These are phyloP conservation scores for Tulasnella calospora DNA, from an alignment of 768 basidiomycete species.

Conservation along the genomic window DNA sequence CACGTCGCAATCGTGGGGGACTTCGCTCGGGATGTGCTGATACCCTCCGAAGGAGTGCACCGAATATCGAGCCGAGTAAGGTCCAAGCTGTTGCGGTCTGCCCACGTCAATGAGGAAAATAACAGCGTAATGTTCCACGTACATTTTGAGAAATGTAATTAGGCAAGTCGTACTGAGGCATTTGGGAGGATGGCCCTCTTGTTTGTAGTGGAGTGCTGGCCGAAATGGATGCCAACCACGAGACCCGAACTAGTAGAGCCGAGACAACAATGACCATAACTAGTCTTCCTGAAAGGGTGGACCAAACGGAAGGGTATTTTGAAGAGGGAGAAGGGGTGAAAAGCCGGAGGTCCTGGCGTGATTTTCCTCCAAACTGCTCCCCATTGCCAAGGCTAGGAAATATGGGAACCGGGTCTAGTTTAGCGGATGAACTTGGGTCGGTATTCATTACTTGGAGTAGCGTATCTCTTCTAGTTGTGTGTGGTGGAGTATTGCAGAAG, in stretches of 20 bases:
- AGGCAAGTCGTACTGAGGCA: slow-evolving; percentile 13
- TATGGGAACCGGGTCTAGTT: background rate
- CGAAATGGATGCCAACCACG: background rate
- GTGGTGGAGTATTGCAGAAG: background rate
- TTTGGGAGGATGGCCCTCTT: background rate
- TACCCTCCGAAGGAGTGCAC: slow-evolving; percentile 6
- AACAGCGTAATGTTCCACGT: background rate
- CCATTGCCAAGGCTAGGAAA: background rate
- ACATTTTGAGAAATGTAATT: slow-evolving; percentile 14
- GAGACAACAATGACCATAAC: background rate
- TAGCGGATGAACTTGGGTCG: background rate
- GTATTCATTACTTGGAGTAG: background rate
- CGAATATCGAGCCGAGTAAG: slow-evolving; percentile 5
- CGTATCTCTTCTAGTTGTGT: background rate
- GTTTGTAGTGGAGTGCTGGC: background rate
- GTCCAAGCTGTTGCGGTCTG: background rate
- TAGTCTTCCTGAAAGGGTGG: background rate
- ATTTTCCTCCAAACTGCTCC: background rate
- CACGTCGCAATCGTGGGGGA: slow-evolving; percentile 15
- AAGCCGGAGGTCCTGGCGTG: background rate
- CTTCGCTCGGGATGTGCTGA: background rate
- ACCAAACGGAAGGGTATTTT: background rate
- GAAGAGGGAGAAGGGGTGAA: background rate
- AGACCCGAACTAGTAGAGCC: background rate
- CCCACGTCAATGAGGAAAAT: background rate